phyloP scores from a whole-genome alignment of 2,329 filamentous ascomycete species.

The Knoxdaviesia capensis region DNA sequence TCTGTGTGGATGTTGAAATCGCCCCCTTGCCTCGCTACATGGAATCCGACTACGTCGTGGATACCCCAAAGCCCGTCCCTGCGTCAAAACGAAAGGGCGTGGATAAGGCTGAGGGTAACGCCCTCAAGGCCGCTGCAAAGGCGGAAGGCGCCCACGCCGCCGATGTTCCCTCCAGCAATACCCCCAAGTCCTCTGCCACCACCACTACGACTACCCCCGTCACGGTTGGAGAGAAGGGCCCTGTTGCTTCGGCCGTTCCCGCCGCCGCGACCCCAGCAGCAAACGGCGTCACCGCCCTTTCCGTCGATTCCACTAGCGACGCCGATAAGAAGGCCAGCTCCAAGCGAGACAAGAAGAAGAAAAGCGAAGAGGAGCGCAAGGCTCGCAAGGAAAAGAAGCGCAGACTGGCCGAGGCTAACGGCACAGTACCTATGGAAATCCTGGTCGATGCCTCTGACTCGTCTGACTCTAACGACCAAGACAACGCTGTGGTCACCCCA shows the following conservation, averaged over 20 bases:
- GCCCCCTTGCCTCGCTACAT: conserved; percentile 63
- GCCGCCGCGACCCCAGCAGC: neutral
- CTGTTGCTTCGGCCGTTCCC: neutral
- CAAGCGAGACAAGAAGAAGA: conserved; percentile 80
- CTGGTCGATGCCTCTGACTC: conserved; percentile 49
- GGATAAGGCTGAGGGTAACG: conserved; percentile 15
- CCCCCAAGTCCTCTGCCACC: neutral
- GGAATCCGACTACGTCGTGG: conserved; percentile 24
- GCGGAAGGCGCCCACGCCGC: neutral
- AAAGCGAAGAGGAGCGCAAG: conserved; percentile 80
- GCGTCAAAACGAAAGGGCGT: conserved; percentile 13
- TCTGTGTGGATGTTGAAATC: conserved; percentile 95
- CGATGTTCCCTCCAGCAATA: neutral
- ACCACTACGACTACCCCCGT: neutral
- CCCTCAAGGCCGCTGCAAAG: neutral
- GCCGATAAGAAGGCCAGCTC: conserved; percentile 39
- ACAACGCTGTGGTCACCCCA: conserved; percentile 6
- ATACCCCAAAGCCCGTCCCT: conserved; percentile 14
- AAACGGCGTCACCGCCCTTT: conserved; percentile 19
- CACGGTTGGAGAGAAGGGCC: neutral
- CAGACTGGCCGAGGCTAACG: conserved; percentile 70
- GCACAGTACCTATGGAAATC: conserved; percentile 68
- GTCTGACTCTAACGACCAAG: conserved; percentile 12
- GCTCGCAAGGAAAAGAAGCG: conserved; percentile 80
- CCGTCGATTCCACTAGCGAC: conserved; percentile 10